Base-by-base conservation (phyloP, 164 flowering plant genomes). In the Nelumbo lutea region DNA sequence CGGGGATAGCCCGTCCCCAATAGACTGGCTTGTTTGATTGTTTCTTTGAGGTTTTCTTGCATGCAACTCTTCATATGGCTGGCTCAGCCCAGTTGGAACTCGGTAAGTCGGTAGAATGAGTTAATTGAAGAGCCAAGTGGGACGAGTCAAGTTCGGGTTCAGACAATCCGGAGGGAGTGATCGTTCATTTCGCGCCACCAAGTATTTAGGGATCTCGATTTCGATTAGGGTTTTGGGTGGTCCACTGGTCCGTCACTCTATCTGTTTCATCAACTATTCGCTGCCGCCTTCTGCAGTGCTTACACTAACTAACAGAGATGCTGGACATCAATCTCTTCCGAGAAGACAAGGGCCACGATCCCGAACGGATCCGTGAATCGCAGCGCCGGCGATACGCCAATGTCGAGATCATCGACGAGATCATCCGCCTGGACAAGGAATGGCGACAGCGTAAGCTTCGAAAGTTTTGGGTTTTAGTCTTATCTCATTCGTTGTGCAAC, bases 261-360 rank as follows among this genome's bases (percentile, higher is more conserved):
- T 15, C 47, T 14, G 11, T 2, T 27, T n/a, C 57, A 4, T 6
- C 43, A 8, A 4, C 47, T 9, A 6, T 40, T 1, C 45, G 38
- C 47, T 64, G 27, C 27, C 27, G 27, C 27, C 27, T 57, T 57
- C 59, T 57, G 27, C 27, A 27, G 27, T 27, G 27, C 27, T 27
- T 27, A 27, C 27, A 27, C 27, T 27, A 27, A 27, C 27, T 27
- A 27, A 27, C 27, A 46, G 69, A 69, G 70, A 95, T 95, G 99
- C 70, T 95, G 84, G 97, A 95, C 84, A 85, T 92, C 55, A 92
- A 89, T 70, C 75, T 95, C 5, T 89, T 95, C 79, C 79, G 98
- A 68, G 92, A 83, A 76, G 98, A 92, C 71, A 95, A 86, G 76
- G 98, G 94, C 4, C 39, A 75, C 66, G 80, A 90, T 68, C 97